phyloP scores from a whole-genome alignment of 1,139 yeast species.

The Diutina ranongensis region DNA sequence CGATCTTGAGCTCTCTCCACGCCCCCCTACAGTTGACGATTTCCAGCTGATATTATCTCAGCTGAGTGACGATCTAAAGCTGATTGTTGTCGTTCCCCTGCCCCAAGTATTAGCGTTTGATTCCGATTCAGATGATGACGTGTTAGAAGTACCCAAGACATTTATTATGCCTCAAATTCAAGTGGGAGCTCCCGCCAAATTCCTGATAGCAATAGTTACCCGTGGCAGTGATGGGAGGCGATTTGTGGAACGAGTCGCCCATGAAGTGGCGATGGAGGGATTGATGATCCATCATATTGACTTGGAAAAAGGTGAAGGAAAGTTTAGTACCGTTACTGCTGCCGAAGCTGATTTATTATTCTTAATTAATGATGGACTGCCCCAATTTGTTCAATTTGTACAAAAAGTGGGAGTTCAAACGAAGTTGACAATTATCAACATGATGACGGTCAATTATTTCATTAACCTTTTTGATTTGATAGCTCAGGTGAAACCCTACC shows the following conservation, averaged over 20 bases:
- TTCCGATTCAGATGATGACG: constrained; percentile 29
- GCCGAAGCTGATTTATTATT: constrained; percentile 18
- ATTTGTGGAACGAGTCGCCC: constrained; percentile 10
- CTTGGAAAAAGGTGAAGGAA: neutral
- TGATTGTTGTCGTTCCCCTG: constrained; percentile 11
- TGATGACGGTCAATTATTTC: constrained; percentile 31
- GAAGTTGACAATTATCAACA: constrained; percentile 26
- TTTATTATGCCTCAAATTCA: constrained; percentile 31
- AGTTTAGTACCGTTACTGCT: neutral
- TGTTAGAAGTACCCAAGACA: constrained; percentile 13
- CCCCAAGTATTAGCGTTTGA: constrained; percentile 27
- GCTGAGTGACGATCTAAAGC: constrained; percentile 8
- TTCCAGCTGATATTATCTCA: constrained; percentile 6
- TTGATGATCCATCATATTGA: neutral
- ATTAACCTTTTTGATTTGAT: constrained; percentile 28
- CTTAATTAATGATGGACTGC: constrained; percentile 31
- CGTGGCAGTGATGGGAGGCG: constrained; percentile 14
- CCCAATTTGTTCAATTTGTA: constrained; percentile 18
- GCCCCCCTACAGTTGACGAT: constrained; percentile 8
- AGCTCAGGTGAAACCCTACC: constrained; percentile 23
- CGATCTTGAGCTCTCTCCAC: constrained; percentile 22
- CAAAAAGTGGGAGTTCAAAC: constrained; percentile 12
- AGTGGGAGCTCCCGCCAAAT: constrained; percentile 11
- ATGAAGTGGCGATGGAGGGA: neutral
- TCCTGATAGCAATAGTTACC: constrained; percentile 9